phyloP scores from a whole-genome alignment of 345 rosid genomes.

The Aquilaria yunnanensis region DNA sequence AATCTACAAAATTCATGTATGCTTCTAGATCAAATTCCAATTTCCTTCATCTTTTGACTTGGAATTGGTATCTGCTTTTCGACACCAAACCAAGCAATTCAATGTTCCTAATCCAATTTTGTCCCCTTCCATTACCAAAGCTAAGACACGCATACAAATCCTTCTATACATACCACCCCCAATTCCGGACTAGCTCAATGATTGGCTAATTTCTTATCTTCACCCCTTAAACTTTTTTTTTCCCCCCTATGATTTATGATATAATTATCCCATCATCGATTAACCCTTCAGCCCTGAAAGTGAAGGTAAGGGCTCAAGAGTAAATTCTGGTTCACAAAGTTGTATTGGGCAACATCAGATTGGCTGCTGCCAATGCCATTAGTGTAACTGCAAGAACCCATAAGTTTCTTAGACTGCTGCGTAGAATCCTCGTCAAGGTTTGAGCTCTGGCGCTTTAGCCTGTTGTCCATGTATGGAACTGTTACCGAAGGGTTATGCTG shows the following conservation, averaged over 20 bases:
- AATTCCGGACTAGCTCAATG: conserved; percentile 9
- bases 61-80: conserved; percentile 15
- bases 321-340: conserved; percentile 43
- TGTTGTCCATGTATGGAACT: conserved; percentile 24
- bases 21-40: conserved; percentile 8
- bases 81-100: conserved; percentile 18
- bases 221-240: not conserved
- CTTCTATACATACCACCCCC: conserved; percentile 13
- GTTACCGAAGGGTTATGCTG: conserved; percentile 29
- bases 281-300: conserved; percentile 36
- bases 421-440: conserved; percentile 30
- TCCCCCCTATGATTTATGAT: no score
- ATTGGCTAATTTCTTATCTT: conserved; percentile 5
- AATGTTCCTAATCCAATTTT: conserved; percentile 16
- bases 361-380: conserved; percentile 27
- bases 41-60: conserved; percentile 20
- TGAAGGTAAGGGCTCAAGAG: conserved; percentile 48
- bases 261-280: not conserved
- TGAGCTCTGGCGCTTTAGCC: conserved; percentile 47
- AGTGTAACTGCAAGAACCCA: conserved; percentile 40
- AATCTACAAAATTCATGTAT: conserved; percentile 18
- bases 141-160: conserved; percentile 9
- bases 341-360: conserved; percentile 34
- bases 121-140: conserved; percentile 7
- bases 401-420: conserved; percentile 39